These are phyloP conservation scores for Lumnitzera littorea DNA, from an alignment of 345 rosid genomes.

Conservation along the genomic window DNA sequence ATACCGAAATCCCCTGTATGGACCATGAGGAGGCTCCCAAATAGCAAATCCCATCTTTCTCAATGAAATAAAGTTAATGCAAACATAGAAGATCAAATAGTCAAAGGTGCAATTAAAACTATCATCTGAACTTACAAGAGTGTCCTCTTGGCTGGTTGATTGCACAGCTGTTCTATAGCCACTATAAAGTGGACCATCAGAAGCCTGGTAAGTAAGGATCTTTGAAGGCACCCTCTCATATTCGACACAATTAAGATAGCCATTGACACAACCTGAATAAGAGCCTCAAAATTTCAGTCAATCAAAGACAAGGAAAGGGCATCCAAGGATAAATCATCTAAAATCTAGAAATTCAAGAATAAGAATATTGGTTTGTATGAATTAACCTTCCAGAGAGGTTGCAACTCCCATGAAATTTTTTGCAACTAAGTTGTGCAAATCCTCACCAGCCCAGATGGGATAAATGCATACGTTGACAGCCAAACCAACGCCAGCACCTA, in stretches of 20 bases:
- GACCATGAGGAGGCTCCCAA: slow-evolving; percentile 99
- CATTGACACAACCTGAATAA: slow-evolving; percentile 58
- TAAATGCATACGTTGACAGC: slow-evolving; percentile 73
- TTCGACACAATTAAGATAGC: slow-evolving; percentile 62
- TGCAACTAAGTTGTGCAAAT: slow-evolving; percentile 76
- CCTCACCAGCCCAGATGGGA: slow-evolving; percentile 99
- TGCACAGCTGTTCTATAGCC: slow-evolving; percentile 89
- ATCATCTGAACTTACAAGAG: slow-evolving; percentile 43
- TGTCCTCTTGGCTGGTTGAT: slow-evolving; percentile 85
- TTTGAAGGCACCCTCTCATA: slow-evolving; percentile 74
- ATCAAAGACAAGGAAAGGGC: slow-evolving; percentile 2
- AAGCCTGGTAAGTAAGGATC: slow-evolving; percentile 84
- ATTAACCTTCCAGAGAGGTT: slow-evolving; percentile 73
- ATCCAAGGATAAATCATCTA: neutral
- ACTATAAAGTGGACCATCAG: slow-evolving; percentile 77
- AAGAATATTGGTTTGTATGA: neutral
- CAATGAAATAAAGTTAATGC: slow-evolving; percentile 1
- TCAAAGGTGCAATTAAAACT: no score
- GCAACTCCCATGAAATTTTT: slow-evolving; percentile 85
- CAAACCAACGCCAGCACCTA: slow-evolving; percentile 79
- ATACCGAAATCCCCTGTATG: slow-evolving; percentile 58
- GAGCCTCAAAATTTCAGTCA: slow-evolving; percentile 13
- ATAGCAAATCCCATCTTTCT: slow-evolving; percentile 76
- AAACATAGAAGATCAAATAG: no score
- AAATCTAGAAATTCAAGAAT: neutral